Evolutionary conservation across 2,329 filamentous ascomycete species (phyloP).

Genomic region (Fusarium transvaalense): DNA sequence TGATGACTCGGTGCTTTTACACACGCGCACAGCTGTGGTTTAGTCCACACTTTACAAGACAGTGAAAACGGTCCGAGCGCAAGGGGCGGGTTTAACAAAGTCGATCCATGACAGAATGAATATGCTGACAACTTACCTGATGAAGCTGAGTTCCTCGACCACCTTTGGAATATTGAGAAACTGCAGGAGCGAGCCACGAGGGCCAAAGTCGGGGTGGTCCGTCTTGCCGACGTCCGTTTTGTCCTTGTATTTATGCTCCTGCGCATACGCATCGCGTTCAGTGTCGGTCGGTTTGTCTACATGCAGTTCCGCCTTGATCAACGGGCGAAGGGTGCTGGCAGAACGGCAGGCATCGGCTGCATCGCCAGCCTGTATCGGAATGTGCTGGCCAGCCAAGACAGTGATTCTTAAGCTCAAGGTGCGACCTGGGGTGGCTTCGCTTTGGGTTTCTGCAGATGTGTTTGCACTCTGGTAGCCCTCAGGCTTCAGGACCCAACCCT

Average conservation of each 20-base stretch:
- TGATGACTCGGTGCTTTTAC: conserved; percentile 17
- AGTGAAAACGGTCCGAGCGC: conserved; percentile 5
- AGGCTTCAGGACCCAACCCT: conserved; percentile 90
- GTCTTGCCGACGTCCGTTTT: conserved; percentile 68
- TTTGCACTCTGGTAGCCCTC: conserved; percentile 72
- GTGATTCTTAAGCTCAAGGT: conserved; percentile 77
- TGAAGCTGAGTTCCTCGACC: conserved; percentile 77
- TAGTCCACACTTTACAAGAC: conserved; percentile 2
- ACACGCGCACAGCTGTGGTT: background rate
- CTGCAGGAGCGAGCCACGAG: conserved; percentile 63
- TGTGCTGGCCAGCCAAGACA: conserved; percentile 80
- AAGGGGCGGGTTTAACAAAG: background rate
- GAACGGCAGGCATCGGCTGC: conserved; percentile 50
- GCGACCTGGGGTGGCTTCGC: conserved; percentile 61
- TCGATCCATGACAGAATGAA: conserved; percentile 5
- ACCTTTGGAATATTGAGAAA: conserved; percentile 71
- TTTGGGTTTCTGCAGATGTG: conserved; percentile 56
- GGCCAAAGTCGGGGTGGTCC: conserved; percentile 73
- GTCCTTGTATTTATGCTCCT: conserved; percentile 70
- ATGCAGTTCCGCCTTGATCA: conserved; percentile 84
- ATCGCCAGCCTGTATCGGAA: conserved; percentile 57
- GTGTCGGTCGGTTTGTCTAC: conserved; percentile 70
- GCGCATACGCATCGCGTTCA: conserved; percentile 47
- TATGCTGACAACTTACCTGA: conserved; percentile 68
- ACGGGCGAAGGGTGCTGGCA: conserved; percentile 68